These are phyloP conservation scores for Pseudocercospora macadamiae DNA, from an alignment of 2,329 filamentous ascomycete species.

Conservation along the genomic window DNA sequence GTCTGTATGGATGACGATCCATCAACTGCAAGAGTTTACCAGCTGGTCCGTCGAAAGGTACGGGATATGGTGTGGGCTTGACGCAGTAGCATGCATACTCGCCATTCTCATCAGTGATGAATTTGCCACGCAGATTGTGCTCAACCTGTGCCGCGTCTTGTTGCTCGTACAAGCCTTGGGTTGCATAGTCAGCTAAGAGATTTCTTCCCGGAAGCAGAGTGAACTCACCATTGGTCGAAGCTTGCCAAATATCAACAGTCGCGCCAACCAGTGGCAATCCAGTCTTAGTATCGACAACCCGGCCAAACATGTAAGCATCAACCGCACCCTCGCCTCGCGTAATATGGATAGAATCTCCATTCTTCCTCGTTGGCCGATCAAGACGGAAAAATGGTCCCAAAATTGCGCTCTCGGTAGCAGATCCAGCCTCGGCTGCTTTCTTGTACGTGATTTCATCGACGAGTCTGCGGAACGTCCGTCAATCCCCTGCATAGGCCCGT, in stretches of 20 bases:
- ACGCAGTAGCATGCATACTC: slow-evolving; percentile 29
- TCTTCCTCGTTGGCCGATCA: slow-evolving; percentile 69
- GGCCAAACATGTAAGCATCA: slow-evolving; percentile 67
- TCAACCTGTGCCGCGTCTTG: slow-evolving; percentile 72
- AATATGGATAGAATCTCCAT: slow-evolving; percentile 67
- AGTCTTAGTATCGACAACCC: slow-evolving; percentile 60
- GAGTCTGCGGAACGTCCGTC: slow-evolving; percentile 35
- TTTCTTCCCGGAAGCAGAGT: too few species aligned
- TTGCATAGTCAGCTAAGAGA: neutral
- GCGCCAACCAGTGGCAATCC: slow-evolving; percentile 67
- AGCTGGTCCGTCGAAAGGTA: slow-evolving; percentile 26
- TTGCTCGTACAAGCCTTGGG: slow-evolving; percentile 62
- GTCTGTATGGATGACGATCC: slow-evolving; percentile 64
- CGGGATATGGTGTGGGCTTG: slow-evolving; percentile 32
- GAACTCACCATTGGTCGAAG: slow-evolving; percentile 63
- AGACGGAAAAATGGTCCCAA: slow-evolving; percentile 83
- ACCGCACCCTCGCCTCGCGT: slow-evolving; percentile 54
- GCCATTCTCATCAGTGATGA: slow-evolving; percentile 59
- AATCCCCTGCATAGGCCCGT: neutral
- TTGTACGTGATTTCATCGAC: slow-evolving; percentile 82
- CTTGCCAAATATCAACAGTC: slow-evolving; percentile 77
- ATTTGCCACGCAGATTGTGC: slow-evolving; percentile 73
- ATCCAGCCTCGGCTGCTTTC: slow-evolving; percentile 55
- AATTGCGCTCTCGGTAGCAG: slow-evolving; percentile 73
- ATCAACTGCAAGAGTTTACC: slow-evolving; percentile 61